Conservation (phyloP, 768 basidiomycete genomes). For the Mycena floridula region DNA sequence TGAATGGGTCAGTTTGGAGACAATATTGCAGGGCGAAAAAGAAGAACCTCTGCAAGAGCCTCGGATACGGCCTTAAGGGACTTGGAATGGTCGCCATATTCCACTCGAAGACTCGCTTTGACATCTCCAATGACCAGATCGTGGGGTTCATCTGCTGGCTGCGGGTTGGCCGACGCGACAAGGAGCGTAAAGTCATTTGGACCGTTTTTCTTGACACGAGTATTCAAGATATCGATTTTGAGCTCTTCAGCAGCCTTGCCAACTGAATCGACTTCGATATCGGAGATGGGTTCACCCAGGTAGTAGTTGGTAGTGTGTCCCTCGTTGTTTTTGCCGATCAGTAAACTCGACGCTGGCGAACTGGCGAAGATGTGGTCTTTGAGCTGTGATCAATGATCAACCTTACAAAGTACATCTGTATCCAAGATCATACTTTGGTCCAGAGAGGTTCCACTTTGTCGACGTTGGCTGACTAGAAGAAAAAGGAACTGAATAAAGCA, state of each 20-base stretch:
- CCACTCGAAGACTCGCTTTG: constrained; percentile 50
- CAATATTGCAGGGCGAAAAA: neutral
- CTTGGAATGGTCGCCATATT: constrained; percentile 71
- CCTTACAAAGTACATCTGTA: neutral
- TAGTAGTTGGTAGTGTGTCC: constrained; percentile 88
- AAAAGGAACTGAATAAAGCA: too few relatives aligned
- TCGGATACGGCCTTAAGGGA: constrained; percentile 47
- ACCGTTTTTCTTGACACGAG: constrained; percentile 70
- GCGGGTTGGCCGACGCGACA: constrained; percentile 60
- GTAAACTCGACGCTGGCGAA: constrained; percentile 58
- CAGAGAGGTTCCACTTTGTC: constrained; percentile 53
- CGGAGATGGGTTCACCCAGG: constrained; percentile 63
- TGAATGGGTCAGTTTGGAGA: neutral
- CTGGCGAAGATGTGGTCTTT: constrained; percentile 69
- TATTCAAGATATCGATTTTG: constrained; percentile 74
- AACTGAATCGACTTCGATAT: constrained; percentile 71
- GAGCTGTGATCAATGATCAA: constrained; percentile 35
- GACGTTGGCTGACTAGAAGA: constrained; percentile 58
- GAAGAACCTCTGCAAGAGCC: constrained; percentile 51
- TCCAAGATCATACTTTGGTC: constrained; percentile 36
- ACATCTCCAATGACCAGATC: constrained; percentile 35
- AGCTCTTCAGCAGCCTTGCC: constrained; percentile 73
- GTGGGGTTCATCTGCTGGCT: constrained; percentile 33
- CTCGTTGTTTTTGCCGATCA: constrained; percentile 71
- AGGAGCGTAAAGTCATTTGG: constrained; percentile 59